phyloP scores from a whole-genome alignment of 768 basidiomycete species.

The Cantharellus anzutake region DNA sequence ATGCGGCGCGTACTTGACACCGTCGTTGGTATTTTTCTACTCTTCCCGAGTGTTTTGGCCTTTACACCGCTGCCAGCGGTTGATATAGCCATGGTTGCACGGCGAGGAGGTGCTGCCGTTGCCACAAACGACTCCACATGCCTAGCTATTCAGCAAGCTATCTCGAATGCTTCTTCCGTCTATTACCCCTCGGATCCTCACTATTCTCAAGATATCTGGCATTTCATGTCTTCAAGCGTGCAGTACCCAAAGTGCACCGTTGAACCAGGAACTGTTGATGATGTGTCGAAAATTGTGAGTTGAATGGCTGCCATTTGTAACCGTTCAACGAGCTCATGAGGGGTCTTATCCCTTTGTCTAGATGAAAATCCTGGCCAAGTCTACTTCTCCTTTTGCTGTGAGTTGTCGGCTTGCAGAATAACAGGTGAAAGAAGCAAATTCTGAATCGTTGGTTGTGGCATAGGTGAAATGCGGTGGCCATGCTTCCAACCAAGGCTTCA shows the following conservation, averaged over 20 bases:
- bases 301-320: no score
- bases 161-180: no score
- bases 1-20: no score
- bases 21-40: no score
- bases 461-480: slow-evolving; percentile 51
- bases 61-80: no score
- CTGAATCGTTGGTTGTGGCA: background rate
- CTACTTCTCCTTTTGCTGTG: background rate
- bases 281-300: background rate
- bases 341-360: background rate
- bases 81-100: no score
- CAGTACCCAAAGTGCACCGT: background rate
- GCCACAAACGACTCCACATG: no score
- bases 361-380: background rate
- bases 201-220: background rate
- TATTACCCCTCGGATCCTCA: no score
- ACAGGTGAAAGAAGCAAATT: background rate
- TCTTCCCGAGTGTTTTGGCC: no score
- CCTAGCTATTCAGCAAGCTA: no score
- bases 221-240: background rate
- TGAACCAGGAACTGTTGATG: background rate
- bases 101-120: no score
- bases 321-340: background rate
- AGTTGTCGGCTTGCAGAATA: background rate
- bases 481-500: slow-evolving; percentile 33